phyloP scores from a whole-genome alignment of 2,329 filamentous ascomycete species.

The Penicillium sclerotigenum region DNA sequence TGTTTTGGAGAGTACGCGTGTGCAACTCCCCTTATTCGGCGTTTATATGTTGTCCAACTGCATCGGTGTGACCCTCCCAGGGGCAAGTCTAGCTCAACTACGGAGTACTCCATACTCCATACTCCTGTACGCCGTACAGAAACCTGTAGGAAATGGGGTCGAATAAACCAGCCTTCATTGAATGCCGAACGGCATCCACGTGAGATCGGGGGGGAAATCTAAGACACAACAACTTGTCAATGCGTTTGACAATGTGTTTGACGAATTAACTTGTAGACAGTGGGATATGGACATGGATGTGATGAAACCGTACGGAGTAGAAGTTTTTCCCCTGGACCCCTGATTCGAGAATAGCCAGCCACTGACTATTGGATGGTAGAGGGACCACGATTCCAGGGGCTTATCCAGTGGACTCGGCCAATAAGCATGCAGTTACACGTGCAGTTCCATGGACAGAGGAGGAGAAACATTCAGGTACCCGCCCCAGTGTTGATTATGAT shows the following conservation, averaged over 20 bases:
- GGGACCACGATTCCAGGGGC: conserved; percentile 21
- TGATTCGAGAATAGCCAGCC: conserved; percentile 20
- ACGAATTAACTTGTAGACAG: not conserved
- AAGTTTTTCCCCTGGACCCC: conserved; percentile 4
- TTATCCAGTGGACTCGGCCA: conserved; percentile 10
- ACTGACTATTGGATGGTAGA: conserved; percentile 6
- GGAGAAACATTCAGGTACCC: conserved; percentile 25
- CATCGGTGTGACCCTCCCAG: not conserved
- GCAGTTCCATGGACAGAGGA: conserved; percentile 12
- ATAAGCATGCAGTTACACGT: conserved; percentile 13
- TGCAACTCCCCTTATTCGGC: conserved; percentile 17
- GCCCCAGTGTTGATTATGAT: conserved; percentile 13
- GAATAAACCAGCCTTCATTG: conserved; percentile 2
- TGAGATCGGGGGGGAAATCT: conserved; percentile 25
- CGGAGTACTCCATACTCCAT: too few relatives aligned
- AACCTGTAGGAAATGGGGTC: not conserved
- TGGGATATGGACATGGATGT: not conserved
- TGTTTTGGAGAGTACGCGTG: conserved; percentile 5
- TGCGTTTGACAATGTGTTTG: not conserved
- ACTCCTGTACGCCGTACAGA: too few relatives aligned
- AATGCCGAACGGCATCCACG: conserved; percentile 23
- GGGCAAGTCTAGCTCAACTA: not conserved
- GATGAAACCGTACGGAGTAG: not conserved
- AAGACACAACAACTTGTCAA: conserved; percentile 14
- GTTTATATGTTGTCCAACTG: conserved; percentile 7